Evolutionary conservation across 2,329 filamentous ascomycete species (phyloP), one percentile per base, ranked within the genome.

Genomic region (Neocucurbitaria cava): DNA sequence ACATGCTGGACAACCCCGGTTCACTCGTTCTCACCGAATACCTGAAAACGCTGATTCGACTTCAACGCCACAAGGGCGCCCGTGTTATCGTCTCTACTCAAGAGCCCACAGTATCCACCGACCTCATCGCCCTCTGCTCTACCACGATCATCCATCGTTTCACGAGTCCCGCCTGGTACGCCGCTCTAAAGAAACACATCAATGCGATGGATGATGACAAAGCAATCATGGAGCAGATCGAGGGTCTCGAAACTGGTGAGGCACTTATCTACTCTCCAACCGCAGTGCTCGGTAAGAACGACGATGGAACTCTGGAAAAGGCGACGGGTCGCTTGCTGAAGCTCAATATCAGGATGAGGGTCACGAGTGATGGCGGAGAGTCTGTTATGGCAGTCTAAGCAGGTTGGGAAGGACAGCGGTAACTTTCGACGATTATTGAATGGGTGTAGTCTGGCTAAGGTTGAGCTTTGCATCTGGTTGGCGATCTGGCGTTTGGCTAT

Each of bases 111-210:
- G 81, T 93, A 3, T 88, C 87, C 0, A 85, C 86, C 0, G 81
- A 82, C 15, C 80, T 95, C 0, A 80, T 94, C 0, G 89, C 91
- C 48, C 78, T 94, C 0, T 92, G 87, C 70, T 87, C 85, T 1
- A 77, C 90, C n/a, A 89, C 86, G 0, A 80, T 92, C 15, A 85
- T 92, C 0, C 89, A 93, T 66, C 82, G 87, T 0, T 93, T 93
- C 71, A 86, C 81, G 0, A 87, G 84, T 0, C 88, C 88, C 0
- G 81, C 81, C 1, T 91, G 88, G 89, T 80, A 86, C 24, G 65
- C 68, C 0, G 77, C 78, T 0, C 73, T 85, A 38, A 65, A 67
- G 26, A 61, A 64, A 13, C 78, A 81, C 66, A 71, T 89, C 1
- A 59, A 50, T 28, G 83, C 50, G 81, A 49, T 58, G 5, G 52